Evolutionary conservation across 2,329 filamentous ascomycete species (phyloP).

Genomic region (Neonectria ditissima): DNA sequence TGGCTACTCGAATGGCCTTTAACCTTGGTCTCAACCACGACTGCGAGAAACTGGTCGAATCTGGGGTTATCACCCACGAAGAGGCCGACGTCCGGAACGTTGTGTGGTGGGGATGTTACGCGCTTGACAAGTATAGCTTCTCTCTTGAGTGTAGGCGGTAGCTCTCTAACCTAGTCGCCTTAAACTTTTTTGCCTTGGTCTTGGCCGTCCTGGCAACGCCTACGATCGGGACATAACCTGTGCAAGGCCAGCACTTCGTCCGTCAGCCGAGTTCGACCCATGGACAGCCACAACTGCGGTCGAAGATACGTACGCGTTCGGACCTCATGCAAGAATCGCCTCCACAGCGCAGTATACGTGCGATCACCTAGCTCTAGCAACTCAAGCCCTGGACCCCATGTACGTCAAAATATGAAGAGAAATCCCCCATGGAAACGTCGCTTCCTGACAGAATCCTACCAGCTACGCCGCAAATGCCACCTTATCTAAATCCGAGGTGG

Average conservation of each 20-base stretch:
- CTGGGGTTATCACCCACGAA: constrained; percentile 23
- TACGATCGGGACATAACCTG: constrained; percentile 33
- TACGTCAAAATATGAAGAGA: neutral
- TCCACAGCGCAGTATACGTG: neutral
- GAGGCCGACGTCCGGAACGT: constrained; percentile 39
- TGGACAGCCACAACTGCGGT: constrained; percentile 25
- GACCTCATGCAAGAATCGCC: neutral
- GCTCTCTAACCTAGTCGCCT: neutral
- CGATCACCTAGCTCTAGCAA: constrained; percentile 3
- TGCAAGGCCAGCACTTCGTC: constrained; percentile 30
- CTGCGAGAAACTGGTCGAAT: constrained; percentile 26
- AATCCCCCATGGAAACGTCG: no score
- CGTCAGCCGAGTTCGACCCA: constrained; percentile 27
- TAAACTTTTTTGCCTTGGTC: constrained; percentile 33
- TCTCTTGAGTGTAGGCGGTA: neutral
- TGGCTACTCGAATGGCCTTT: constrained; percentile 41
- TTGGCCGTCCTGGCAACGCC: constrained; percentile 38
- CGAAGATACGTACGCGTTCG: no score
- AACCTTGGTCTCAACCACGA: constrained; percentile 43
- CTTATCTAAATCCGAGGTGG: constrained; percentile 2
- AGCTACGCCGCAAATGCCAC: constrained; percentile 22
- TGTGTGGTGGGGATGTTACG: constrained; percentile 42
- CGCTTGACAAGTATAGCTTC: constrained; percentile 36
- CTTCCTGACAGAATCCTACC: neutral
- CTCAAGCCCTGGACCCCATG: constrained; percentile 21